Conservation (phyloP, 208 protist species). For the Herpetomonas tarakana region DNA sequence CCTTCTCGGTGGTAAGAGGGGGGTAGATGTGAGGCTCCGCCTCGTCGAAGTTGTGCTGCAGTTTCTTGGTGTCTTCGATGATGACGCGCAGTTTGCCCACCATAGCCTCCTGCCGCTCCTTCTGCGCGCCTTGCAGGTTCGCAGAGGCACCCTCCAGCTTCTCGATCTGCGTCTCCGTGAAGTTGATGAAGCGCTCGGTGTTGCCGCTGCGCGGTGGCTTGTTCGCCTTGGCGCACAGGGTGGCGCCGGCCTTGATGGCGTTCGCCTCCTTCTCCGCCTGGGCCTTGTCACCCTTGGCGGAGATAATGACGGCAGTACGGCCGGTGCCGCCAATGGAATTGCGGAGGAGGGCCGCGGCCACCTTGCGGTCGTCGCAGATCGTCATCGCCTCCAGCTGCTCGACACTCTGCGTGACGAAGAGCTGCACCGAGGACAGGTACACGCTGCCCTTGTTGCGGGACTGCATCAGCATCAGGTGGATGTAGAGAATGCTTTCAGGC, state of each 20-base stretch:
- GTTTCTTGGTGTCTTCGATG: slow-evolving; percentile 36
- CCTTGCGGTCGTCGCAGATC: slow-evolving; percentile 34
- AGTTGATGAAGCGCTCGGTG: slow-evolving; percentile 55
- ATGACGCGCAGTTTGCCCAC: slow-evolving; percentile 40
- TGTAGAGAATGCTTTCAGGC: slow-evolving; percentile 26
- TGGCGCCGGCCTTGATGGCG: slow-evolving; percentile 19
- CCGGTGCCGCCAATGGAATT: slow-evolving; percentile 42
- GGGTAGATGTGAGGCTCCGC: slow-evolving; percentile 45
- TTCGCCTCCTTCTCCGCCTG: slow-evolving; percentile 24
- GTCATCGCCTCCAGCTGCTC: slow-evolving; percentile 36
- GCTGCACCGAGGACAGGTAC: slow-evolving; percentile 34
- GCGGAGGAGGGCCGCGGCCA: slow-evolving; percentile 39
- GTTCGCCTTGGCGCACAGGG: slow-evolving; percentile 36
- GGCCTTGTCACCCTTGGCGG: slow-evolving; percentile 27
- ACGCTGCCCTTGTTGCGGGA: slow-evolving; percentile 19
- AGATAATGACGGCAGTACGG: slow-evolving; percentile 27
- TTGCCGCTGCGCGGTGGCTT: slow-evolving; percentile 54
- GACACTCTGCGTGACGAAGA: slow-evolving; percentile 24
- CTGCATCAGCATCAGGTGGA: slow-evolving; percentile 38
- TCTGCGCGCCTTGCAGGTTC: slow-evolving; percentile 21
- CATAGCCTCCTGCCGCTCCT: slow-evolving; percentile 16
- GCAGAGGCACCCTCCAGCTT: slow-evolving; percentile 16
- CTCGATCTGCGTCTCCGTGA: slow-evolving; percentile 32
- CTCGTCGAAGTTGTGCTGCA: slow-evolving; percentile 24
- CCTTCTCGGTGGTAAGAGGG: slow-evolving; percentile 13